Percentiles rank a stretch among this genome's conserved stretches.
These are phyloP conservation scores for Fusarium nisikadoi DNA, from an alignment of 2,329 filamentous ascomycete genomes.

Conservation along the genomic window DNA sequence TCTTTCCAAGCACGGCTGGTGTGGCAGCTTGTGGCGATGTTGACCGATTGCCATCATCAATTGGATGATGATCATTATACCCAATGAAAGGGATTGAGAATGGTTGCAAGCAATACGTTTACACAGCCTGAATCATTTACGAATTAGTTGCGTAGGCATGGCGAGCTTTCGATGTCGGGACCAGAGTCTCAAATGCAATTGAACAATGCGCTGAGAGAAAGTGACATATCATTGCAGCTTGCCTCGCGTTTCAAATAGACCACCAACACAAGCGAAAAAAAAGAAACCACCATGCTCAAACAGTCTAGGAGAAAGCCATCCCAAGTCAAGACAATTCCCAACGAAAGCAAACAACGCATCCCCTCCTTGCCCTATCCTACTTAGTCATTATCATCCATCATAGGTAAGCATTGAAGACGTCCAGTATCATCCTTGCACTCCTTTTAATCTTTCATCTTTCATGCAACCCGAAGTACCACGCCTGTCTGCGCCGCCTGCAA, in stretches of 20 bases:
- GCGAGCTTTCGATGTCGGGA: neutral
- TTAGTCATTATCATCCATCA: neutral
- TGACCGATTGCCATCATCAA: neutral
- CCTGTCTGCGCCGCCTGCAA: neutral
- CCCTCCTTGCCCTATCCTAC: neutral
- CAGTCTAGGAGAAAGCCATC: conserved; percentile 7
- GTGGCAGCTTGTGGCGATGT: neutral
- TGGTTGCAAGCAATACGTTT: neutral
- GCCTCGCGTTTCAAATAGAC: conserved; percentile 13
- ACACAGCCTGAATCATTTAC: conserved; percentile 5
- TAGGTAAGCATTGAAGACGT: neutral
- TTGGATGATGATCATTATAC: neutral
- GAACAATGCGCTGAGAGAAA: neutral
- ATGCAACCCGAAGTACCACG: conserved; percentile 4
- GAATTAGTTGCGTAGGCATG: conserved; percentile 1
- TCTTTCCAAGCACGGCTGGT: neutral
- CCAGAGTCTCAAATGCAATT: neutral
- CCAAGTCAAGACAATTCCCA: neutral
- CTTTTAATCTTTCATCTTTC: conserved; percentile 4
- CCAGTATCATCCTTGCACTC: neutral
- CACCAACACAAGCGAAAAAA: neutral
- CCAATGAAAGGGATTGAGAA: neutral
- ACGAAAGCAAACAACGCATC: neutral
- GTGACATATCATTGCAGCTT: neutral
- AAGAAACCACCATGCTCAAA: neutral